Base-by-base conservation (phyloP, 768 basidiomycete genomes). In the Russula emetica region DNA sequence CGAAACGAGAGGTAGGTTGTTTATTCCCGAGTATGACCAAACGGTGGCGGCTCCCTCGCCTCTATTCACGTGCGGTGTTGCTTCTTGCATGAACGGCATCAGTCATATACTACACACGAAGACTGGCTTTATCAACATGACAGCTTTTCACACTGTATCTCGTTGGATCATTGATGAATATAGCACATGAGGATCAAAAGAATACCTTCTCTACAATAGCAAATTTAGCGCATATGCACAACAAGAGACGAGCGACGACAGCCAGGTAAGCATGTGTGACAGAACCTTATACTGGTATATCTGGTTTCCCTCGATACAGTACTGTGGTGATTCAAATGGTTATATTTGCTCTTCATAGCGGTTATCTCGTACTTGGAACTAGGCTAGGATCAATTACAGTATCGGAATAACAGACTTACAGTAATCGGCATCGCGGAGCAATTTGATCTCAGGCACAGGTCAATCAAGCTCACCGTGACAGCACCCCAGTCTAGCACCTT, bases 141-240 rank as follows among this genome's bases (percentile, higher is more conserved):
- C 92, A 0, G 90, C 82, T 18, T 92, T 90, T 0, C 89, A 92
- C 55, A 86, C 88, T 1, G 89, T 93, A 11, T 85, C 87, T 26
- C 82, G 90, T 61, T 83, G 80, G 77, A n/a, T n/a, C n/a, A n/a
- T n/a, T n/a, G n/a, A n/a, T n/a, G n/a, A 83, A 64, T 70, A 83
- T 8, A 84, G 86, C 68, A 93, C 92, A 79, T 72, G 22, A 45
- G 1, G 38, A 24, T 36, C 26, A 14, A 47, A 47, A n/a, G 47
- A n/a, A n/a, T n/a, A 52, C 32, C 52, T 50, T 11, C 30, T 52
- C 50, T 44, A 36, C 65, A 36, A 20, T 62, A 10, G 68, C 60
- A 26, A 38, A 52, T 18, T 52, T 70, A 92, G 90, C 81, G 83
- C 58, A 81, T 90, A 22, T 7, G 9, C 2, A 20, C 20, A 6